Conservation (phyloP, 345 rosid genomes). For the Kernera saxatilis region DNA sequence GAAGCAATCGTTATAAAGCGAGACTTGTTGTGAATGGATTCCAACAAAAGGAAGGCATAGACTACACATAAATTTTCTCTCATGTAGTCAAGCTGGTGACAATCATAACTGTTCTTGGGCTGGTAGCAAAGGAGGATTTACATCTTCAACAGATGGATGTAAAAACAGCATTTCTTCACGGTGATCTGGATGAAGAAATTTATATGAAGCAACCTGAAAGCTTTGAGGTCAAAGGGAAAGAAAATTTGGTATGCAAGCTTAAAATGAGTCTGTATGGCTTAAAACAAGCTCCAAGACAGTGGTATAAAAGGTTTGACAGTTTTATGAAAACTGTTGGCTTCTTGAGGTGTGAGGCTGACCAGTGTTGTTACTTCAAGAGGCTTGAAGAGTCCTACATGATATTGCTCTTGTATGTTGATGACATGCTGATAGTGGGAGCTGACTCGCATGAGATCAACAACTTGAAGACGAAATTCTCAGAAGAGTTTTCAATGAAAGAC, state of each 20-base stretch:
- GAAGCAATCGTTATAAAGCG: neutral
- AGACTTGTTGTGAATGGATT: neutral
- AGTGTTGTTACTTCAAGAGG: neutral
- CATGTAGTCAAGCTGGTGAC: neutral
- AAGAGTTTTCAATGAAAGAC: neutral
- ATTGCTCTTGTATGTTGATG: neutral
- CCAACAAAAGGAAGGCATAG: neutral
- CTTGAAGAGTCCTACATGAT: neutral
- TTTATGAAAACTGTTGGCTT: neutral
- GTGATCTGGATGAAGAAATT: neutral
- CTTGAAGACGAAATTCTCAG: neutral
- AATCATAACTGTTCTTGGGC: neutral
- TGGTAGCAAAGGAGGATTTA: neutral
- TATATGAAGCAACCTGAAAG: neutral
- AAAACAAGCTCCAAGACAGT: neutral
- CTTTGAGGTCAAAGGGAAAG: neutral
- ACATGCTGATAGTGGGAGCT: neutral
- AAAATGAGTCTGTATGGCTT: too few species aligned
- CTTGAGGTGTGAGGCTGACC: neutral
- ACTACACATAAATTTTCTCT: neutral
- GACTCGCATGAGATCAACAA: neutral
- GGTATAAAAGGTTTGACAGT: neutral
- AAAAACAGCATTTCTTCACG: neutral
- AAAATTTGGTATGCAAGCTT: neutral
- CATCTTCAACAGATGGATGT: neutral